Percentiles rank a stretch among this genome's conserved stretches.
Conservation (phyloP, 176 grass and related monocot species). For the Bolboschoenus planiculmis region DNA sequence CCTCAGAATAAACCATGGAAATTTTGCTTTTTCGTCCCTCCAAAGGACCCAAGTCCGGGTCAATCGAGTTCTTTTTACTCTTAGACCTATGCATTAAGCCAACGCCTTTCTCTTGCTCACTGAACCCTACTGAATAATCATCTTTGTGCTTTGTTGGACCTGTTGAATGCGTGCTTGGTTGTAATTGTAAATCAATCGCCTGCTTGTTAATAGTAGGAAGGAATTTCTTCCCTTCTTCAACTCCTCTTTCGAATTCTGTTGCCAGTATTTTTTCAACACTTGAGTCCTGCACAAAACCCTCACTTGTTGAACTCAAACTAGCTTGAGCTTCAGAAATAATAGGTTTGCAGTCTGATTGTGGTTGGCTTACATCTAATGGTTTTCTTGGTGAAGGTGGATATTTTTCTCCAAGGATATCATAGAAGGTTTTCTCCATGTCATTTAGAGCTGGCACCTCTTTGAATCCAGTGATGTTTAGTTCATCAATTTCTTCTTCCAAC, state of each 20-base stretch:
- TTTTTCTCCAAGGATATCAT: constrained; percentile 48
- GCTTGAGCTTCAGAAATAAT: constrained; percentile 13
- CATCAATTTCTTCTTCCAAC: constrained; percentile 54
- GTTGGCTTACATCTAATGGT: neutral
- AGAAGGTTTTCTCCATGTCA: constrained; percentile 56
- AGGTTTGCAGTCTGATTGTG: constrained; percentile 29
- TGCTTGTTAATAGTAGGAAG: constrained; percentile 26
- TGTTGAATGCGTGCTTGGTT: constrained; percentile 6
- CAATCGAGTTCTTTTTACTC: constrained; percentile 9
- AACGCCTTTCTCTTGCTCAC: neutral
- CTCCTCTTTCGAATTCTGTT: constrained; percentile 5
- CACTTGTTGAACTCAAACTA: neutral
- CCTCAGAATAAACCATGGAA: constrained; percentile 29
- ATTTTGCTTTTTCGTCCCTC: constrained; percentile 57
- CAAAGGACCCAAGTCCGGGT: constrained; percentile 27
- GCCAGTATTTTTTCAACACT: neutral
- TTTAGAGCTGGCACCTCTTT: constrained; percentile 36
- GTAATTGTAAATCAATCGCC: constrained; percentile 16
- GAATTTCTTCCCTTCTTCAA: constrained; percentile 22
- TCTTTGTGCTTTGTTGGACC: neutral
- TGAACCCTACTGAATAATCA: neutral
- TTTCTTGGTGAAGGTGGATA: constrained; percentile 23
- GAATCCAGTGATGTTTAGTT: constrained; percentile 21
- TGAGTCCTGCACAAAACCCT: neutral
- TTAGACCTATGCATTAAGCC: neutral